Base-by-base conservation (phyloP, 345 rosid genomes). In the Gossypium bickii region DNA sequence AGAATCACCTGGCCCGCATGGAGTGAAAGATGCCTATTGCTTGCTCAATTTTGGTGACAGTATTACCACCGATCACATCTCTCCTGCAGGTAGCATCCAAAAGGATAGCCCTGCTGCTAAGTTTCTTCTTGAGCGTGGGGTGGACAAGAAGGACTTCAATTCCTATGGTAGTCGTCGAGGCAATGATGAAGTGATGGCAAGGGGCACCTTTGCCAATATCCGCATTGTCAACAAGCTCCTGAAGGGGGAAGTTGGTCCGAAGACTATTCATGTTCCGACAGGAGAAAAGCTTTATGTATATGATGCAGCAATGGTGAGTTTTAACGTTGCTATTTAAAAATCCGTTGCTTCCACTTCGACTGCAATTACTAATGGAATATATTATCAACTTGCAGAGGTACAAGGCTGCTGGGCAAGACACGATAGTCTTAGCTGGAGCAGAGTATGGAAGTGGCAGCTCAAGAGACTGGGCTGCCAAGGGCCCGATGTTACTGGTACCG, bases 401-500 rank as follows among this genome's bases (percentile, higher is more conserved):
- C 90, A 92, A 85, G 89, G 68, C 43, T 27, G 85, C 75, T 61
- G 92, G 90, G 47, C 86, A 89, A 44, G 92, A 90, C 49, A 90
- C 94, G 24, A 82, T 93, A 41, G 81, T 93, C 57, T 72, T 93
- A 63, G 98, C 97, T 78, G 95, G 97, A 69, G 89, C 90, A 0
- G 98, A 93, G 75, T 92, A 90, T 71, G 97, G 97, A 80, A 92
- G 91, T 77, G 90, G 96, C 74, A 93, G 96, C 82, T 93, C 98
- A 79, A 82, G 93, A 67, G 94, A 92, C 77, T 89, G 97, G 93
- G 98, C 95, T 80, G 97, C 97, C 58, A 93, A 93, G 86, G 98
- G 97, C 75, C 97, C 62, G 4, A 58, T 58, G 62, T 29, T 58
- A 58, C 34, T 58, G 62, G 62, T 58, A 11, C 15, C 1, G 29